phyloP scores from a whole-genome alignment of 108 stramenopile genomes.

The Halocafeteria seosinensis region DNA sequence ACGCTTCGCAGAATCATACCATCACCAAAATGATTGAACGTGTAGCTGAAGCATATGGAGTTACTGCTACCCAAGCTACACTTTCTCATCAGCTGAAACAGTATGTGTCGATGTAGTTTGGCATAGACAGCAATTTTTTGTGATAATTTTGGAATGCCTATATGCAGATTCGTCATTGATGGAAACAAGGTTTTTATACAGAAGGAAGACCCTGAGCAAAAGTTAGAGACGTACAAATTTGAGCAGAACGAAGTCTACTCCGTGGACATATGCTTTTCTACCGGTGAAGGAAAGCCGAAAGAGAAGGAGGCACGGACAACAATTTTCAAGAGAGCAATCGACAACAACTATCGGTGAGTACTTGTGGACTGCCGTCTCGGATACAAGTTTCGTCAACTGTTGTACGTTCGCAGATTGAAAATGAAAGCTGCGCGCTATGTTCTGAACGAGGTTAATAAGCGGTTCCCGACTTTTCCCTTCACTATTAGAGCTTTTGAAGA shows the following conservation, averaged over 20 bases:
- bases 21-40: conserved; percentile 72
- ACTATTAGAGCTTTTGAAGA: conserved; percentile 78
- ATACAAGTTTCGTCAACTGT: too few relatives aligned
- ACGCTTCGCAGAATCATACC: neutral
- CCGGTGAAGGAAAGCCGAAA: conserved; percentile 87
- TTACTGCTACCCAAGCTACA: conserved; percentile 72
- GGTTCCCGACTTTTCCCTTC: conserved; percentile 91
- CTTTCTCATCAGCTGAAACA: conserved; percentile 98
- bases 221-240: conserved; percentile 22
- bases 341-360: conserved; percentile 77
- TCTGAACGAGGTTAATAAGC: conserved; percentile 68
- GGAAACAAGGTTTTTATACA: conserved; percentile 52
- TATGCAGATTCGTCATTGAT: too few relatives aligned
- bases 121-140: too few relatives aligned
- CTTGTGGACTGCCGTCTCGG: too few relatives aligned
- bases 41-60: conserved; percentile 78
- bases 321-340: conserved; percentile 88
- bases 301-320: conserved; percentile 68
- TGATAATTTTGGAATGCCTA: too few relatives aligned
- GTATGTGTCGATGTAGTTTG: too few relatives aligned
- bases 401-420: too few relatives aligned
- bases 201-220: conserved; percentile 25
- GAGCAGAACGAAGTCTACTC: conserved; percentile 78
- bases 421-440: conserved; percentile 72
- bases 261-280: conserved; percentile 83